Base-by-base conservation (phyloP, 371 early-diverging fungal species). In the Rhizopus arrhizus region DNA sequence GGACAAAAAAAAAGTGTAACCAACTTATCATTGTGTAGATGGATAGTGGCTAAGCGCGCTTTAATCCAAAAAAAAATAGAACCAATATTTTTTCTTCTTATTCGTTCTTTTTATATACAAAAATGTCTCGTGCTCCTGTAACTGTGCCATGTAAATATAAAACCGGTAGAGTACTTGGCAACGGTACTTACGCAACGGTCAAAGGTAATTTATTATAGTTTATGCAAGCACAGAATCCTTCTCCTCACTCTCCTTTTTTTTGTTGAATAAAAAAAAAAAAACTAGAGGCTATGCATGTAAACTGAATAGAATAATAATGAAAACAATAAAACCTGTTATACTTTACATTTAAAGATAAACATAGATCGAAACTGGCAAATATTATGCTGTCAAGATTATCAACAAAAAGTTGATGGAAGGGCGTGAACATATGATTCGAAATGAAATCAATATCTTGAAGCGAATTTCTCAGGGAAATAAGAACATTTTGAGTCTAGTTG, bases 331-430 rank as follows among this genome's bases (percentile, higher is more conserved):
- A 22, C 22, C 22, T 22, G 22, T 22, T 22, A 22, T 22, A 22
- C 2, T 22, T 22, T 22, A 22, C 22, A 22, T 22, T 22, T 22
- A 22, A 22, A 22, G 22, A 22, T 22, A 46, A 13, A 34, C 28
- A 33, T 73, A 88, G 89, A 89, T 94, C 63, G 87, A 86, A 45
- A 93, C 95, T 2, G 91, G 90, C 33, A 82, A 94, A 70, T 82
- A 77, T 38, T 95, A 86, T 78, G 96, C 98, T 9, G 91, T 88
- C 64, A 97, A 97, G 67, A 87, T 96, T 43, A 92, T 95, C 78
- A 91, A 87, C 80, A 95, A 95, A 69, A 85, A 87, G 70, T 72
- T 91, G 55, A 92, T 96, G 92, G 84, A 81, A 56, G 95, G 94
- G 43, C 81, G 91, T 58, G 94, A 95, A 64, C 88, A 91, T 69